A percentile compares a stretch with the other conserved stretches of the same genome.
These are phyloP conservation scores for Lachancea thermotolerans DNA, from an alignment of 805 yeast species.

Conservation along the genomic window DNA sequence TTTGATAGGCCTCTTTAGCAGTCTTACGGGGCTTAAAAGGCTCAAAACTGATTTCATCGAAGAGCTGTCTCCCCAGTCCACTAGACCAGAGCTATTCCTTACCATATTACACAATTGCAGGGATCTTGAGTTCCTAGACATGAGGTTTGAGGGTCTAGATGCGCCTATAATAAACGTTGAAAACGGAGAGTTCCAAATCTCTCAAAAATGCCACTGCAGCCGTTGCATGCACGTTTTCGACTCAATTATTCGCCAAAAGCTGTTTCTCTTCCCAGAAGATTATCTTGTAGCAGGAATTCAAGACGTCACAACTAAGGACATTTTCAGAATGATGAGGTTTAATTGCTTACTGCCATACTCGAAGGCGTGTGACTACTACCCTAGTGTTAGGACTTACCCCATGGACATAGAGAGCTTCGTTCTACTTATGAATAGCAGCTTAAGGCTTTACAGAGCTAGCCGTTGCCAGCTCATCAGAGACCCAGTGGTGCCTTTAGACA, in stretches of 20 bases:
- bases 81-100: conserved; percentile 29
- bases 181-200: conserved; percentile 22
- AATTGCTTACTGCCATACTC: conserved; percentile 37
- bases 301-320: conserved; percentile 31
- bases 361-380: conserved; percentile 38
- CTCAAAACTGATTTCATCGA: conserved; percentile 36
- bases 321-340: conserved; percentile 32
- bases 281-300: conserved; percentile 21
- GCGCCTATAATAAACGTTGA: conserved; percentile 26
- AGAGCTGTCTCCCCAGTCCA: conserved; percentile 30
- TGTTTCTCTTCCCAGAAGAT: conserved; percentile 29
- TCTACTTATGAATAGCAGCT: conserved; percentile 21
- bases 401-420: conserved; percentile 31
- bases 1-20: conserved; percentile 29
- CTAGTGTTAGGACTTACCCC: conserved; percentile 38
- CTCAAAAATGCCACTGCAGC: conserved; percentile 29
- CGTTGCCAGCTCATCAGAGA: conserved; percentile 19
- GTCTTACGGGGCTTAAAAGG: conserved; percentile 29
- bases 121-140: conserved; percentile 35
- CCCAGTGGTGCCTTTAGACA: background rate
- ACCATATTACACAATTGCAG: conserved; percentile 31
- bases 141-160: conserved; percentile 32
- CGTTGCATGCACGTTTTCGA: conserved; percentile 28
- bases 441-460: conserved; percentile 20
- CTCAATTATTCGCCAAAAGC: conserved; percentile 31